A percentile compares a stretch with the other conserved stretches of the same genome.
Evolutionary conservation across 768 basidiomycete species (phyloP).

Genomic region (Auricularia sp.): DNA sequence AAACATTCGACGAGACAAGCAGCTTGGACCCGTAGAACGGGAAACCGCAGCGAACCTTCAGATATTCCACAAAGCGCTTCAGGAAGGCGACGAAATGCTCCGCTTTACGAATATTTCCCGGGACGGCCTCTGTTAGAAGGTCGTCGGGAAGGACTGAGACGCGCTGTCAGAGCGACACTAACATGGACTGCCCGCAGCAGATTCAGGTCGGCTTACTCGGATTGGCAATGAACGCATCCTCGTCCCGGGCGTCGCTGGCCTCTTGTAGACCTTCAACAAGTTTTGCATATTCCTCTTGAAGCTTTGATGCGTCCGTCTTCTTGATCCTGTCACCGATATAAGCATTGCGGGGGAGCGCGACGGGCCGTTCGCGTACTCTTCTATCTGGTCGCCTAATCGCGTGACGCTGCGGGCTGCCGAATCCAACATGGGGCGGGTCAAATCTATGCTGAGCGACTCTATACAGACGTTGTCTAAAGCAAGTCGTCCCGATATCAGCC

Average conservation of each 20-base stretch:
- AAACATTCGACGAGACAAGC: neutral
- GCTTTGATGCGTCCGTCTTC: conserved; percentile 80
- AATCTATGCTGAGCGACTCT: conserved; percentile 93
- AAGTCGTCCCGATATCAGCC: neutral
- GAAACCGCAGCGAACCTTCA: conserved; percentile 53
- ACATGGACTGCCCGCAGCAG: neutral
- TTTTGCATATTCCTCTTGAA: conserved; percentile 94
- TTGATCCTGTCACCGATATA: conserved; percentile 59
- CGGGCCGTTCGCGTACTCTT: conserved; percentile 54
- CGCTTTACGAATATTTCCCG: conserved; percentile 96
- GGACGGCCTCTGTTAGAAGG: conserved; percentile 87
- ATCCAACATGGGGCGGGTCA: conserved; percentile 96
- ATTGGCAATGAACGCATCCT: conserved; percentile 82
- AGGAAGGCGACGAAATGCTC: conserved; percentile 99
- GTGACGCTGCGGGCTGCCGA: conserved; percentile 82
- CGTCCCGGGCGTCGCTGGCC: conserved; percentile 47
- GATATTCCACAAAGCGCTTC: conserved; percentile 96
- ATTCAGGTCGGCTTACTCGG: conserved; percentile 45
- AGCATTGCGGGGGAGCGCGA: neutral
- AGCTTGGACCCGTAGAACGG: neutral
- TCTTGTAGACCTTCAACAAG: conserved; percentile 91
- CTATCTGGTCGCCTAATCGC: conserved; percentile 83
- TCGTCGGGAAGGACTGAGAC: conserved; percentile 80
- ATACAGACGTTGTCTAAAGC: conserved; percentile 90
- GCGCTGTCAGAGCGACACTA: neutral